Evolutionary conservation across 352 stramenopile genomes (phyloP), one percentile per base, ranked within the genome.

Genomic region (Globisporangium ultimum): DNA sequence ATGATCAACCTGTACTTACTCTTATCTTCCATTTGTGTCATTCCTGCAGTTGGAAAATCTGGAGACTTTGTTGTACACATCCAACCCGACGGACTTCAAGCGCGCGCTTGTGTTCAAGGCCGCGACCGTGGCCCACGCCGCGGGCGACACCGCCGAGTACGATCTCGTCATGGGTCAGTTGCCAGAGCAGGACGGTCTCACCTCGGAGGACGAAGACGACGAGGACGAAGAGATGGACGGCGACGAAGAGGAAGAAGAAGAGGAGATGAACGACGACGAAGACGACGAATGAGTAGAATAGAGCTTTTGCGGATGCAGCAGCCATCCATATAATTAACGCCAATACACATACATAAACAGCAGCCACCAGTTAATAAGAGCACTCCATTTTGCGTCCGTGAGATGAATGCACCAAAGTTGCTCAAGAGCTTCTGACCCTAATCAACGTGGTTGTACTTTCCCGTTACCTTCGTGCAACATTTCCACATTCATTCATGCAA

Each of bases 131-230:
- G 64, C 65, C 36, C 84, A 93, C 55, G 70, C 71, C 10, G 74
- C 76, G 0, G 84, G 84, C 32, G 84, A 93, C 58, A 89, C 76
- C 45, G 91, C 80, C 32, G 84, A 93, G 72, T 93, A 78, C 64
- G 84, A 93, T 55, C 67, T 91, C n/a, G 68, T 91, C 24, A 83
- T 91, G 67, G 84, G 84, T n/a, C 72, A 87, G 58, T 58, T 91
- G 46, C 81, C 83, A 0, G 84, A 93, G 50, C 84, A 89, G 51
- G 84, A 93, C 50, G 81, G 78, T 2, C 72, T 91, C 32, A 89
- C 83, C 17, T 91, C 80, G 10, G 78, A 88, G 42, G 70, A 90
- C 45, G 84, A 87, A 55, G 84, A 84, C 1, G 84, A 84, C 1
- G 80, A 89, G 1, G 64, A 72, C 13, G 64, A 68, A 10, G 58